Percentiles rank a stretch among this genome's conserved stretches.
Conservation (phyloP, 2,329 filamentous ascomycete species). For the Dactylellina cionopaga region DNA sequence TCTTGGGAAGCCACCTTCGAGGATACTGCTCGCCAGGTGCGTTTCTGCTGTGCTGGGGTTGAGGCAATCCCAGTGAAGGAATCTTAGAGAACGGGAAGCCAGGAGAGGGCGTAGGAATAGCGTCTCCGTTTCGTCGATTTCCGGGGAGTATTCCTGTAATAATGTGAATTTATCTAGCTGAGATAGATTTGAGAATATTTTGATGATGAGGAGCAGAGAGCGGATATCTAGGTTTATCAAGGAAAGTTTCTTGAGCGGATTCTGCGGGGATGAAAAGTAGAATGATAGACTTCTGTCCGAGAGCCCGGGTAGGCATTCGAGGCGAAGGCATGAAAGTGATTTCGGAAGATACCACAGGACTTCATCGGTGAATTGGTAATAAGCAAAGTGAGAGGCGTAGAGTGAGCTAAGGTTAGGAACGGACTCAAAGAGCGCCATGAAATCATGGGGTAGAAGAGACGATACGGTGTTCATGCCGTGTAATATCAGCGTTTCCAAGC, state of each 20-base stretch:
- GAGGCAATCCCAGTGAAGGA: constrained; percentile 50
- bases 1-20: constrained; percentile 46
- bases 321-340: constrained; percentile 28
- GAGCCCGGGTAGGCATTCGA: constrained; percentile 44
- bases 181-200: constrained; percentile 44
- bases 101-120: constrained; percentile 44
- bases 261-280: constrained; percentile 46
- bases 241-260: constrained; percentile 42
- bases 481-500: constrained; percentile 41
- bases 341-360: constrained; percentile 48
- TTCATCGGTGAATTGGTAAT: constrained; percentile 48
- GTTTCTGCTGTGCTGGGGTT: constrained; percentile 41
- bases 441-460: constrained; percentile 37
- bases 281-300: constrained; percentile 42
- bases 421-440: constrained; percentile 33
- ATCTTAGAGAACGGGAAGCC: constrained; percentile 40
- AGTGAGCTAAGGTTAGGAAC: constrained; percentile 34
- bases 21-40: constrained; percentile 41
- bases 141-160: constrained; percentile 39
- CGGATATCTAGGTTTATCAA: constrained; percentile 49
- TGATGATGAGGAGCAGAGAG: constrained; percentile 49
- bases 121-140: constrained; percentile 44
- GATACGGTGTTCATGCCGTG: constrained; percentile 49
- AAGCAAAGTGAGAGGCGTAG: constrained; percentile 44
- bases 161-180: constrained; percentile 49